A percentile compares a stretch with the other conserved stretches of the same genome.
phyloP scores from a whole-genome alignment of 2,329 filamentous ascomycete genomes.

The Exophiala xenobiotica region DNA sequence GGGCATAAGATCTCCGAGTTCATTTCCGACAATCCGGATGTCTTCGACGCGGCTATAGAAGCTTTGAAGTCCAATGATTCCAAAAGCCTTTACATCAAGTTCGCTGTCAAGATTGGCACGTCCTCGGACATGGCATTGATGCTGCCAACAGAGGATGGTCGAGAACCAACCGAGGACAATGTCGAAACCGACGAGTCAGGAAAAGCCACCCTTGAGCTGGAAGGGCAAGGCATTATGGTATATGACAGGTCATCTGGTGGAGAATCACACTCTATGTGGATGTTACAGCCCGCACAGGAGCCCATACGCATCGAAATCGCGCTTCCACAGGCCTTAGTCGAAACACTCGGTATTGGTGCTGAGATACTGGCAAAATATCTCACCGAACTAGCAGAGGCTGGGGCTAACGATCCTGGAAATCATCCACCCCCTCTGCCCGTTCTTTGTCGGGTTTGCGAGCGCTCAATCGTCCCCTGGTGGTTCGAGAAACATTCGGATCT shows the following conservation, averaged over 20 bases:
- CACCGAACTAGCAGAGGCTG: constrained; percentile 81
- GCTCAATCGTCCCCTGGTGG: constrained; percentile 98
- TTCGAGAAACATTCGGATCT: constrained; percentile 98
- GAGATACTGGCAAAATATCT: constrained; percentile 93
- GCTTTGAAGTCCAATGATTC: constrained; percentile 91
- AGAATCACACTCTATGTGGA: constrained; percentile 94
- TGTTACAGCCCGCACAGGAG: constrained; percentile 87
- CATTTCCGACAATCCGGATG: constrained; percentile 73
- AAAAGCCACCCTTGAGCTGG: constrained; percentile 65
- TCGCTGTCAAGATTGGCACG: constrained; percentile 69
- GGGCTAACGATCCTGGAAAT: constrained; percentile 69
- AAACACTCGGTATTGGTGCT: constrained; percentile 89
- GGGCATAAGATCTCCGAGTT: constrained; percentile 78
- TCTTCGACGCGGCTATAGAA: constrained; percentile 81
- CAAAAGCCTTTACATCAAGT: constrained; percentile 84
- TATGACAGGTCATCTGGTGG: constrained; percentile 84
- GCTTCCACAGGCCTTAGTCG: constrained; percentile 81
- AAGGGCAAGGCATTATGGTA: constrained; percentile 97
- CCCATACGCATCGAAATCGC: constrained; percentile 95
- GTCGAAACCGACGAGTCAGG: constrained; percentile 23
- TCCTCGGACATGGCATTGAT: constrained; percentile 60
- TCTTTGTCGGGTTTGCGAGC: constrained; percentile 94
- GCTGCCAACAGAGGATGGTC: constrained; percentile 36
- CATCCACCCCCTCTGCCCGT: constrained; percentile 81
- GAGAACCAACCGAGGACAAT: constrained; percentile 35